Evolutionary conservation across 1,284 basidiomycete genomes (phyloP).

Genomic region (Apiotrichum brassicae): DNA sequence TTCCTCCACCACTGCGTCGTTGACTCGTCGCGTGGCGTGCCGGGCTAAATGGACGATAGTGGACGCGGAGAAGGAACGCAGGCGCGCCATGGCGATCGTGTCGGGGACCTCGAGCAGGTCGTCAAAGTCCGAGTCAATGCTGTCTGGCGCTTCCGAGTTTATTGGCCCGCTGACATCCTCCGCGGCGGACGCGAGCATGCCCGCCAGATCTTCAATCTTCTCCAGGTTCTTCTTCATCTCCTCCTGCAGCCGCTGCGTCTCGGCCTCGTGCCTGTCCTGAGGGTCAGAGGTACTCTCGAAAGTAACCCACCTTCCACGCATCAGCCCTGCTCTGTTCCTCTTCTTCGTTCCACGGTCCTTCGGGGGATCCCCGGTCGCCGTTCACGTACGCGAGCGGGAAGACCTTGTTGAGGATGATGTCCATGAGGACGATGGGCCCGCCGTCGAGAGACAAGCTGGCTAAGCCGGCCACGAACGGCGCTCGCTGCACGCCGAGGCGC

Average conservation of each 20-base stretch:
- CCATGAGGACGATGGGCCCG: conserved; percentile 68
- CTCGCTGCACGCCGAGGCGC: conserved; percentile 66
- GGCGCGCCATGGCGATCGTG: conserved; percentile 32
- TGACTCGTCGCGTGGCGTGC: conserved; percentile 54
- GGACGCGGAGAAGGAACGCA: conserved; percentile 49
- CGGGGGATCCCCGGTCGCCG: conserved; percentile 53
- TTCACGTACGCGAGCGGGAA: conserved; percentile 46
- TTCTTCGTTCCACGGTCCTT: conserved; percentile 61
- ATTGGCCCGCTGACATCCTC: conserved; percentile 16
- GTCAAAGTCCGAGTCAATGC: conserved; percentile 35
- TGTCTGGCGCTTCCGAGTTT: conserved; percentile 4
- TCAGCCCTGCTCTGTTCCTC: conserved; percentile 61
- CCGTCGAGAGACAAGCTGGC: conserved; percentile 76
- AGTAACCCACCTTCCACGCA: conserved; percentile 65
- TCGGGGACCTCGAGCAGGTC: conserved; percentile 35
- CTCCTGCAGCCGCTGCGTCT: conserved; percentile 28
- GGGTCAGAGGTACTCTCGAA: background rate
- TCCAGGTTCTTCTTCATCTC: conserved; percentile 31
- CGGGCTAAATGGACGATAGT: conserved; percentile 61
- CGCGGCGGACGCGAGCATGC: conserved; percentile 17
- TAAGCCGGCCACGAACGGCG: conserved; percentile 62
- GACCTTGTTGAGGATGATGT: conserved; percentile 65
- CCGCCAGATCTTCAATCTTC: conserved; percentile 26
- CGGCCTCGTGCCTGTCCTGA: conserved; percentile 36
- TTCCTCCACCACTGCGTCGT: conserved; percentile 53